Percentiles rank a stretch among this genome's conserved stretches.
Conservation (phyloP, 2,329 filamentous ascomycete species). For the Colletotrichum eremochloae region DNA sequence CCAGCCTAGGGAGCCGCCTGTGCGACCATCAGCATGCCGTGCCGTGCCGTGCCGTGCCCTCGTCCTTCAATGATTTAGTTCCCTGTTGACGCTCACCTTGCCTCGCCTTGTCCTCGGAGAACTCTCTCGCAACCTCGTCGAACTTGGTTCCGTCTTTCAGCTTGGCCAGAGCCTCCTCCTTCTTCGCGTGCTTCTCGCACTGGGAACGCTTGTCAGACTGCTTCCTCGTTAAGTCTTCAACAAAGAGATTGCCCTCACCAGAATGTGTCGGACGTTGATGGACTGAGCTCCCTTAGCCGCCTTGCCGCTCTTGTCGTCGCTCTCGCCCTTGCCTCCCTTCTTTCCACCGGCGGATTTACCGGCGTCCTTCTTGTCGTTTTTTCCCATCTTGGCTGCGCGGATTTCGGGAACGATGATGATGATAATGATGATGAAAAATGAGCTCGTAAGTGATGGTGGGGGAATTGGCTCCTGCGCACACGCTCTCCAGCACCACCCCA, state of each 20-base stretch:
- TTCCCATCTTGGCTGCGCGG: conserved; percentile 34
- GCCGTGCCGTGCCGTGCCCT: not conserved
- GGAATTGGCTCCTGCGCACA: conserved; percentile 3
- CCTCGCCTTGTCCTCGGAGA: conserved; percentile 82
- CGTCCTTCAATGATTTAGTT: not conserved
- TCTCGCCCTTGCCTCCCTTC: conserved; percentile 51
- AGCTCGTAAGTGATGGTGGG: conserved; percentile 20
- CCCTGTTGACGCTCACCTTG: conserved; percentile 59
- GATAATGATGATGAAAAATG: conserved; percentile 29
- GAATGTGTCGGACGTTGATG: conserved; percentile 82
- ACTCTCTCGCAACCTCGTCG: conserved; percentile 79
- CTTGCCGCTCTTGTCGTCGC: conserved; percentile 54
- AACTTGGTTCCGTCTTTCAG: conserved; percentile 77
- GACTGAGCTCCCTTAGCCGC: conserved; percentile 72
- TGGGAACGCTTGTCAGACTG: conserved; percentile 46
- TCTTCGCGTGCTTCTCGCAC: conserved; percentile 83
- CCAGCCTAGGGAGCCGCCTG: conserved; percentile 80
- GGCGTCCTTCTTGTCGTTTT: conserved; percentile 48
- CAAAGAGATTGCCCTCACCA: conserved; percentile 56
- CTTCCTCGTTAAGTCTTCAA: not conserved
- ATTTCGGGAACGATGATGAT: conserved; percentile 15
- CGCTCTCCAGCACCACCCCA: conserved; percentile 6
- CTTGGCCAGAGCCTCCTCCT: conserved; percentile 80
- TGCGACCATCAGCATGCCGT: conserved; percentile 3
- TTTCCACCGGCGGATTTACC: conserved; percentile 50